Percentiles rank a stretch among this genome's conserved stretches.
These are phyloP conservation scores for Allium fistulosum DNA, from an alignment of 106 monocot genomes.

Conservation along the genomic window DNA sequence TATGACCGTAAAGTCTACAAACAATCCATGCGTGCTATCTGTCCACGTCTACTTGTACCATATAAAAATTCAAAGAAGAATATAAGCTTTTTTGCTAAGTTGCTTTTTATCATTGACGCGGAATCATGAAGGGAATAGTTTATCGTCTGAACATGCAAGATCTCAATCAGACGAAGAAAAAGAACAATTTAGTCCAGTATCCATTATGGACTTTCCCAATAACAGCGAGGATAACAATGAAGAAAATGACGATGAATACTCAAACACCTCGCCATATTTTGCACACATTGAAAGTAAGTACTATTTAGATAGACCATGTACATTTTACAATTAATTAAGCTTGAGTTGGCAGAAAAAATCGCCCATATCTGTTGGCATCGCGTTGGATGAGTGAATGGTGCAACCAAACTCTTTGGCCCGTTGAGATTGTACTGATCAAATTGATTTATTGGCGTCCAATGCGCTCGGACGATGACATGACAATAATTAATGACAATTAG, in stretches of 20 bases:
- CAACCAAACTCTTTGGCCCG: too few species aligned
- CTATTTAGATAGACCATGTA: neutral
- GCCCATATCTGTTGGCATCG: too few species aligned
- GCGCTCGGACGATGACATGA: too few species aligned
- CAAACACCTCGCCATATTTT: conserved; percentile 9
- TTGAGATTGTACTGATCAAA: too few species aligned
- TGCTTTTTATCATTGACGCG: neutral
- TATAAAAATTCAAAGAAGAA: neutral
- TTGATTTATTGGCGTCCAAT: too few species aligned
- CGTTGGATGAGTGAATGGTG: too few species aligned
- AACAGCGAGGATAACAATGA: conserved; percentile 22
- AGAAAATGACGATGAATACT: conserved; percentile 3
- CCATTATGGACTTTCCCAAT: conserved; percentile 63
- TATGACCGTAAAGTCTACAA: too few species aligned
- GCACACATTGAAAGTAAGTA: conserved; percentile 20
- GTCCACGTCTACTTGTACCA: neutral
- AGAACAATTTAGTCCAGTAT: conserved; percentile 66
- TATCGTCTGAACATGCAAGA: neutral
- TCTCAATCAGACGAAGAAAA: conserved; percentile 33
- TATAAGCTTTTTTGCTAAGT: neutral
- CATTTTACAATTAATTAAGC: too few species aligned
- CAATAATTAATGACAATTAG: too few species aligned
- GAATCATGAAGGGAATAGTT: conserved; percentile 3
- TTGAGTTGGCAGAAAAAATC: too few species aligned
- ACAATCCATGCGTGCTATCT: neutral